Conservation (phyloP, 345 rosid species). For the Brassica cretica region DNA sequence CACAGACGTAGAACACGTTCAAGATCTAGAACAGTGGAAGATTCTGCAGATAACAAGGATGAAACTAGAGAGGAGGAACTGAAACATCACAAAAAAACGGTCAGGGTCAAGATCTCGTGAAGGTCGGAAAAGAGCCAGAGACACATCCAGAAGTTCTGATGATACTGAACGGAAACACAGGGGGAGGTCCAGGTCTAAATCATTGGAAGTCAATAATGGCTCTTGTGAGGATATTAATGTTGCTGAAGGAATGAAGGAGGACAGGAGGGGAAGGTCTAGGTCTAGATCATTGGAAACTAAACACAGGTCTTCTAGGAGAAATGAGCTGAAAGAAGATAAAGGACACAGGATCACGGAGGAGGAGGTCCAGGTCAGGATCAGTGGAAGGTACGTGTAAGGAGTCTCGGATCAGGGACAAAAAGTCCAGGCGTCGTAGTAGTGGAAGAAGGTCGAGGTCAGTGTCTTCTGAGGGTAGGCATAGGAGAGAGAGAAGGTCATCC, state of each 20-base stretch:
- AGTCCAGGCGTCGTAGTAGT: constrained; percentile 54
- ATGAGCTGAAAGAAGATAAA: constrained; percentile 42
- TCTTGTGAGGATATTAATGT: constrained; percentile 43
- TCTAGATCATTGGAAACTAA: constrained; percentile 57
- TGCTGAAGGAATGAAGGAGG: constrained; percentile 41
- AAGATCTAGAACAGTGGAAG: constrained; percentile 62
- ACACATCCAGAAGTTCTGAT: constrained; percentile 44
- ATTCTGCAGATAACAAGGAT: constrained; percentile 43
- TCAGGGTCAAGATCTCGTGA: constrained; percentile 67
- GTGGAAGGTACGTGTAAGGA: constrained; percentile 58
- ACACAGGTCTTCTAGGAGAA: constrained; percentile 37
- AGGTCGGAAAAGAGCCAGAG: constrained; percentile 40
- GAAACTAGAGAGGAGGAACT: constrained; percentile 14
- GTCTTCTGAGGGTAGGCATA: constrained; percentile 57
- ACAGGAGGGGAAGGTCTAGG: constrained; percentile 56
- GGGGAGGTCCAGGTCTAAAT: constrained; percentile 57
- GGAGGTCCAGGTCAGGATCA: constrained; percentile 76
- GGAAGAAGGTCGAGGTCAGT: constrained; percentile 66
- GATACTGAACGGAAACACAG: constrained; percentile 51
- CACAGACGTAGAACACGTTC: constrained; percentile 48
- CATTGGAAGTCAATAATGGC: constrained; percentile 43
- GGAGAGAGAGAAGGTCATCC: constrained; percentile 51
- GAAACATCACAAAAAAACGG: neutral
- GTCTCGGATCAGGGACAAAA: constrained; percentile 49
- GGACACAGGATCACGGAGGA: constrained; percentile 50